Evolutionary conservation across 257 asterid species (phyloP).

Genomic region (Nicotiana sylvestris): DNA sequence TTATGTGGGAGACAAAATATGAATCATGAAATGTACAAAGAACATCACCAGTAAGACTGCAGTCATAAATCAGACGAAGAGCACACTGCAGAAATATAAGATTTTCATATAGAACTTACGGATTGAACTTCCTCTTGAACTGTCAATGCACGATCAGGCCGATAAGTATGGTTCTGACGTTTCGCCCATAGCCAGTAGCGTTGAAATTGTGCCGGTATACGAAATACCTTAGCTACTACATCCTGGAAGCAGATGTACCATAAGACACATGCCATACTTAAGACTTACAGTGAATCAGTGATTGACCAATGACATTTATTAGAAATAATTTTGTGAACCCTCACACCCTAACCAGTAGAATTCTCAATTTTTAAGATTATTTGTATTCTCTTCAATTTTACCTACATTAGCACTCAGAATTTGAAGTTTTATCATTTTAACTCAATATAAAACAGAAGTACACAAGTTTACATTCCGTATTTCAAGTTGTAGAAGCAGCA

Average conservation of each 20-base stretch:
- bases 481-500: neutral
- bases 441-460: neutral
- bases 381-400: neutral
- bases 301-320: neutral
- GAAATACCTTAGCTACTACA: slow-evolving; percentile 71
- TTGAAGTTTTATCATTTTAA: neutral
- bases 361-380: neutral
- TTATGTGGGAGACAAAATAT: neutral
- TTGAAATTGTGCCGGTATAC: slow-evolving; percentile 65
- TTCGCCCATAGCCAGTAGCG: slow-evolving; percentile 90
- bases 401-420: neutral
- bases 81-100: neutral
- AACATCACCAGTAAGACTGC: neutral
- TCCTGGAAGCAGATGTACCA: slow-evolving; percentile 38
- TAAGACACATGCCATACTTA: neutral
- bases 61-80: neutral
- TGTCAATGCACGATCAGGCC: slow-evolving; percentile 72
- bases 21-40: neutral
- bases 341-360: neutral
- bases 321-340: neutral
- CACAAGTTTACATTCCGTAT: neutral
- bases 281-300: neutral
- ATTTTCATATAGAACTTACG: slow-evolving; percentile 36
- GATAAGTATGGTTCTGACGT: slow-evolving; percentile 76
- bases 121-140: slow-evolving; percentile 65